Evolutionary conservation across 2,329 filamentous ascomycete species (phyloP).

Genomic region (Elsinoe arachidis): DNA sequence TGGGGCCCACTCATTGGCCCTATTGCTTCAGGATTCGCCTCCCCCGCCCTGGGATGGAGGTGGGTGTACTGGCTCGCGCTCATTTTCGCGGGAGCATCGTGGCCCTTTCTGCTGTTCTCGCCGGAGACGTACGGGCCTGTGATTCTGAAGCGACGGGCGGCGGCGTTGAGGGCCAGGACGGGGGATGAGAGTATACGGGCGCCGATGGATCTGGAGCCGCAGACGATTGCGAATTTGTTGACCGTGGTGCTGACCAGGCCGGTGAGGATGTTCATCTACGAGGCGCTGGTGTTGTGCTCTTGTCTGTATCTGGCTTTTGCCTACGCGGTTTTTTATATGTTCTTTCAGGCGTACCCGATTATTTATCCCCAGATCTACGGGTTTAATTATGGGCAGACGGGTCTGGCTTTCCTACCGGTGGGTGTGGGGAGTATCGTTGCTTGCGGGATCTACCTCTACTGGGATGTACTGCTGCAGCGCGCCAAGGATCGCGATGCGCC

Average conservation of each 20-base stretch:
- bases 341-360: conserved; percentile 62
- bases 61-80: conserved; percentile 31
- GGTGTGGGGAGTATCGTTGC: conserved; percentile 53
- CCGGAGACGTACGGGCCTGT: conserved; percentile 40
- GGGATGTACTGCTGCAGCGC: conserved; percentile 51
- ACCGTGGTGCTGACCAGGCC: conserved; percentile 64
- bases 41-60: conserved; percentile 41
- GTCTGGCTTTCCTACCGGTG: conserved; percentile 61
- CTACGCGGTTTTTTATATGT: conserved; percentile 63
- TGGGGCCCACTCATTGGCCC: conserved; percentile 60
- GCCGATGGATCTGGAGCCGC: conserved; percentile 54
- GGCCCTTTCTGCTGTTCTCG: conserved; percentile 29
- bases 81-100: conserved; percentile 13
- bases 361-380: conserved; percentile 58
- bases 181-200: conserved; percentile 46
- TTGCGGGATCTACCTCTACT: conserved; percentile 54
- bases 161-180: conserved; percentile 47
- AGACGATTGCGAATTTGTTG: conserved; percentile 50
- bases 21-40: conserved; percentile 55
- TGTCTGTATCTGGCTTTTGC: conserved; percentile 59
- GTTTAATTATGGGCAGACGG: conserved; percentile 55
- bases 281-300: conserved; percentile 63
- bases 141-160: conserved; percentile 40
- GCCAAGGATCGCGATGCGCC: conserved; percentile 35
- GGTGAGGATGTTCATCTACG: conserved; percentile 62